These are phyloP conservation scores for Skeletonema menzelii DNA, from an alignment of 108 stramenopile species.

Conservation along the genomic window DNA sequence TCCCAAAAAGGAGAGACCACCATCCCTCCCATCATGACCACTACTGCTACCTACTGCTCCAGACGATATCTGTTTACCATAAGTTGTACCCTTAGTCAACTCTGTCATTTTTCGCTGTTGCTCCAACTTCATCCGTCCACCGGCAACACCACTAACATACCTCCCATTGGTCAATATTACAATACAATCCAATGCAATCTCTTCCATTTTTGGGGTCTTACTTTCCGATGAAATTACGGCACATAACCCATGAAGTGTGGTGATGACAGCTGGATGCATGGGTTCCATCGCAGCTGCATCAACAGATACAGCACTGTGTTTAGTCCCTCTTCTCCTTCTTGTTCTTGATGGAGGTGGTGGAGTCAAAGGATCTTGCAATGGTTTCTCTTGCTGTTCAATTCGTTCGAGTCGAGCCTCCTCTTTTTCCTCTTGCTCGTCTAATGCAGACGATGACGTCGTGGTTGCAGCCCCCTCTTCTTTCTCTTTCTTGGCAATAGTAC, in stretches of 20 bases:
- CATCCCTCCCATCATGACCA: constrained; percentile 36
- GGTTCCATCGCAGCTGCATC: constrained; percentile 54
- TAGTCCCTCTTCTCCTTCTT: not conserved
- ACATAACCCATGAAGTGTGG: constrained; percentile 40
- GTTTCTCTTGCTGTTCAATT: constrained; percentile 3
- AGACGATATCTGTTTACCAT: not conserved
- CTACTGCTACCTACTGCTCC: not conserved
- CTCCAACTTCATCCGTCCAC: constrained; percentile 56
- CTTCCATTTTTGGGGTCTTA: constrained; percentile 59
- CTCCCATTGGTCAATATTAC: constrained; percentile 52
- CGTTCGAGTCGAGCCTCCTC: constrained; percentile 6
- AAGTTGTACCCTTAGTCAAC: constrained; percentile 3
- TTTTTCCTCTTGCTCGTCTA: constrained; percentile 8
- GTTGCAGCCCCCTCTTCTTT: not conserved
- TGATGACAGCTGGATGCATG: constrained; percentile 63
- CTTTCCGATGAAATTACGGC: constrained; percentile 34
- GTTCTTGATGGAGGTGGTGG: not conserved
- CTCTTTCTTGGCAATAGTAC: not conserved
- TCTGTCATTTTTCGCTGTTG: constrained; percentile 33
- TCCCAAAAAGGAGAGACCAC: constrained; percentile 35
- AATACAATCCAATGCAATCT: constrained; percentile 66
- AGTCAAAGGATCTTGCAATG: not conserved
- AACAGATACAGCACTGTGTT: not conserved
- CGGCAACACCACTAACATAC: constrained; percentile 78
- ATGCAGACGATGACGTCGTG: not conserved